Evolutionary conservation across 2,329 filamentous ascomycete species (phyloP).

Genomic region (Colletotrichum costaricense): DNA sequence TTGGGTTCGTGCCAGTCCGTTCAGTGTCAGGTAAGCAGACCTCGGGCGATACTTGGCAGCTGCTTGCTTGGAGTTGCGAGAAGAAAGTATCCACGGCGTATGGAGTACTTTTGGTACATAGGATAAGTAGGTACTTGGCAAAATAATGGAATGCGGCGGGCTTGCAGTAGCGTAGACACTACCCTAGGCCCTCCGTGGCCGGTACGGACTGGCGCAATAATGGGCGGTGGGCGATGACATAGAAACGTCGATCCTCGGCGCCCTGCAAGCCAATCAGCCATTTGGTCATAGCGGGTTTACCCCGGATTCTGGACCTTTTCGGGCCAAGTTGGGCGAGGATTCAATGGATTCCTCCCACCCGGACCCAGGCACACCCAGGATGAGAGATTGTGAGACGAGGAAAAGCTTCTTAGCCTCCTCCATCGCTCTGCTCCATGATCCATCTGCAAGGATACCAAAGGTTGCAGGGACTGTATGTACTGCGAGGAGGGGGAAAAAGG

Average conservation of each 20-base stretch:
- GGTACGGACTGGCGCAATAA: background rate
- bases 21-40: background rate
- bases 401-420: background rate
- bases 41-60: background rate
- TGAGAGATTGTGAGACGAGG: background rate
- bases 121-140: background rate
- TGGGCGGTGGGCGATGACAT: constrained; percentile 35
- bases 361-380: constrained; percentile 11
- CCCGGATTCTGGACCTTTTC: constrained; percentile 33
- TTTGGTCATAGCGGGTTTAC: constrained; percentile 11
- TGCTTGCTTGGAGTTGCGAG: background rate
- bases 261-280: constrained; percentile 19
- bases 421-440: background rate
- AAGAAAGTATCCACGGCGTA: background rate
- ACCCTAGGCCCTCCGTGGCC: background rate
- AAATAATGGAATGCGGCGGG: background rate
- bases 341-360: constrained; percentile 8
- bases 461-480: no score
- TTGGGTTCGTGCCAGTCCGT: background rate
- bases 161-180: background rate
- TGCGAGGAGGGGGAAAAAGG: background rate
- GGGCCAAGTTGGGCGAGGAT: constrained; percentile 11
- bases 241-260: constrained; percentile 24
- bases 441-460: background rate
- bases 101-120: background rate